phyloP scores from a whole-genome alignment of 2,329 filamentous ascomycete species.

The Cladosporium halotolerans region DNA sequence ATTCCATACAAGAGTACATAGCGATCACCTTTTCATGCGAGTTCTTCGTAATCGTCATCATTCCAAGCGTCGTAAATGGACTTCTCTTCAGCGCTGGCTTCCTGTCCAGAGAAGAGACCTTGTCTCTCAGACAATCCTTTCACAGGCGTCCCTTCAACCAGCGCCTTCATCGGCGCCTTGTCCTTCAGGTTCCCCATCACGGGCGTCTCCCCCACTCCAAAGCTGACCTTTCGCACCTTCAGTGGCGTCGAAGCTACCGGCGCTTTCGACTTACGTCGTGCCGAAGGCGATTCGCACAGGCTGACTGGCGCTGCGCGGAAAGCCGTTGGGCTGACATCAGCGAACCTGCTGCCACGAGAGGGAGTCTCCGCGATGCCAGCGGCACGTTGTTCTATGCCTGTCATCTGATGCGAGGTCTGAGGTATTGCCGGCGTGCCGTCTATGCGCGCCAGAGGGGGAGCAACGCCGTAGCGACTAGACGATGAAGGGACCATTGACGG shows the following conservation, averaged over 20 bases:
- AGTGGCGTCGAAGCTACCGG: too few species aligned
- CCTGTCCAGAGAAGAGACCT: too few species aligned
- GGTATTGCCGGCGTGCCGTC: background rate
- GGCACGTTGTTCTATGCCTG: conserved; percentile 16
- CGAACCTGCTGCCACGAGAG: conserved; percentile 27
- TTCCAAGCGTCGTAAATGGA: conserved; percentile 32
- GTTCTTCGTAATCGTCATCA: conserved; percentile 37
- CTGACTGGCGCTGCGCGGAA: background rate
- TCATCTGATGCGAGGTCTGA: conserved; percentile 1
- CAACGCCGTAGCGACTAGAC: background rate
- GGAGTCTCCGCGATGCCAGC: conserved; percentile 37
- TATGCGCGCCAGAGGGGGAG: background rate
- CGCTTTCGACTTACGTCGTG: conserved; percentile 8
- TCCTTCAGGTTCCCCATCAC: background rate
- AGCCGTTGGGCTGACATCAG: conserved; percentile 2
- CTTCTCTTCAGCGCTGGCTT: background rate
- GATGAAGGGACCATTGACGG: conserved; percentile 6
- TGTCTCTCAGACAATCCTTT: background rate
- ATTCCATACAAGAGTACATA: too few species aligned
- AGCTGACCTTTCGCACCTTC: background rate
- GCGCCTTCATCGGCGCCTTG: background rate
- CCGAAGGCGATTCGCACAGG: conserved; percentile 18
- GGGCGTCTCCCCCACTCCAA: background rate
- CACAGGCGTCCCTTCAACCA: conserved; percentile 13
- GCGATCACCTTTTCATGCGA: conserved; percentile 14